Evolutionary conservation across 352 stramenopile species (phyloP), one percentile per base, ranked within the genome.

Genomic region (Blastocystis sp.): DNA sequence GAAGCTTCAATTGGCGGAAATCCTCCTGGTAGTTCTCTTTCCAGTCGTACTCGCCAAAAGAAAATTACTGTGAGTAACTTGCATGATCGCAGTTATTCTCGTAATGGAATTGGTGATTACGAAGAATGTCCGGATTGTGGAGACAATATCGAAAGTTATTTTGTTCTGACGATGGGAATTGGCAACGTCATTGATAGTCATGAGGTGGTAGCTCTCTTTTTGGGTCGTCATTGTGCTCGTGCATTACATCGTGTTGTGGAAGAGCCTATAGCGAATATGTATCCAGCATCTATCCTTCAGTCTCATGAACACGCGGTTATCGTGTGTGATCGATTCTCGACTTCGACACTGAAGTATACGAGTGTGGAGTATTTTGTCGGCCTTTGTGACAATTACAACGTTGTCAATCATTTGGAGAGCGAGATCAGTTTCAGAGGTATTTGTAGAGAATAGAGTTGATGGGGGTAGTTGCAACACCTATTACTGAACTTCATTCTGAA

Each of bases 121-220:
- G 63, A 74, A 37, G 27, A 9, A 0, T 27, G 42, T 49, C 35
- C 24, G 5, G 63, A 74, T n/a, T 61, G 24, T 27, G n/a, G 2
- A 5, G 32, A n/a, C 32, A 24, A 21, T 19, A 21, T 74, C 32
- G 14, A 46, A n/a, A n/a, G 29, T 43, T 19, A 74, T 43, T 46
- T 19, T 43, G 63, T 74, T 49, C 35, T 74, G 7, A 74, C 63
- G 19, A 74, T 74, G 63, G 63, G 63, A 46, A 74, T 74, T 27
- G 63, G 29, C 1, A 74, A 37, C 9, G 51, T 74, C 6, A 74
- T 74, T 24, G 63, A 74, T 2, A 46, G 29, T 21, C 16, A 74
- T n/a, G 63, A 74, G 14, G 32, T 74, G 1, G 1, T 74, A 16
- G 63, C 63, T 6, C 27, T 74, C 9, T 74, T 74, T 21, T 24